A percentile compares a stretch with the other conserved stretches of the same genome.
These are phyloP conservation scores for Neofusicoccum ribis DNA, from an alignment of 2,329 filamentous ascomycete species.

Conservation along the genomic window DNA sequence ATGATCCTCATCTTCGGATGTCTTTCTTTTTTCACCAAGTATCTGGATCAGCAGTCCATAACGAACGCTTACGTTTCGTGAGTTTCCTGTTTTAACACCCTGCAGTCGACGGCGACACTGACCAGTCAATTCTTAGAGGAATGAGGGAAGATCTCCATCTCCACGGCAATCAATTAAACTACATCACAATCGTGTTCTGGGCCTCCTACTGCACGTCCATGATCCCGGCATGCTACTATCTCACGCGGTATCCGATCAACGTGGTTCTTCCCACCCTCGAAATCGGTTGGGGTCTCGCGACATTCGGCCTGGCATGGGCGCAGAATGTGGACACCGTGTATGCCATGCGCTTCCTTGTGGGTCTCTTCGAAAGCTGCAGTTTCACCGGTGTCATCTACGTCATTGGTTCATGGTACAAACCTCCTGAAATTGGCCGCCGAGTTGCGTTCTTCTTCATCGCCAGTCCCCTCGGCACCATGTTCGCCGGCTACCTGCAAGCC, in stretches of 20 bases:
- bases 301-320: conserved; percentile 28
- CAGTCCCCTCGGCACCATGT: conserved; percentile 27
- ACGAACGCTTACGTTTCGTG: conserved; percentile 23
- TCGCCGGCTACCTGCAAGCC: conserved; percentile 36
- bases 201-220: conserved; percentile 44
- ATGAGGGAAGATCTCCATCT: conserved; percentile 23
- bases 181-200: conserved; percentile 31
- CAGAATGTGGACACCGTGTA: conserved; percentile 19
- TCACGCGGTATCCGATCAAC: conserved; percentile 32
- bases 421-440: conserved; percentile 35
- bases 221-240: conserved; percentile 43
- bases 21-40: conserved; percentile 44
- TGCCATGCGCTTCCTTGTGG: conserved; percentile 41
- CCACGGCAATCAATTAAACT: conserved; percentile 23
- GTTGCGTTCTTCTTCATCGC: conserved; percentile 19
- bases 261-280: conserved; percentile 27
- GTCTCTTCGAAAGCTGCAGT: conserved; percentile 32
- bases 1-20: conserved; percentile 43
- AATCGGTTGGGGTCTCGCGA: conserved; percentile 28
- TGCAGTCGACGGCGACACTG: neutral
- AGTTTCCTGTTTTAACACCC: neutral
- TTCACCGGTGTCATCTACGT: conserved; percentile 41
- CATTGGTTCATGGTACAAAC: conserved; percentile 46
- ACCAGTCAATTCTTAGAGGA: conserved; percentile 2
- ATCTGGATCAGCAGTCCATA: conserved; percentile 32